A percentile compares a stretch with the other conserved stretches of the same genome.
Evolutionary conservation across 768 basidiomycete species (phyloP).

Genomic region (Russula olivacea): DNA sequence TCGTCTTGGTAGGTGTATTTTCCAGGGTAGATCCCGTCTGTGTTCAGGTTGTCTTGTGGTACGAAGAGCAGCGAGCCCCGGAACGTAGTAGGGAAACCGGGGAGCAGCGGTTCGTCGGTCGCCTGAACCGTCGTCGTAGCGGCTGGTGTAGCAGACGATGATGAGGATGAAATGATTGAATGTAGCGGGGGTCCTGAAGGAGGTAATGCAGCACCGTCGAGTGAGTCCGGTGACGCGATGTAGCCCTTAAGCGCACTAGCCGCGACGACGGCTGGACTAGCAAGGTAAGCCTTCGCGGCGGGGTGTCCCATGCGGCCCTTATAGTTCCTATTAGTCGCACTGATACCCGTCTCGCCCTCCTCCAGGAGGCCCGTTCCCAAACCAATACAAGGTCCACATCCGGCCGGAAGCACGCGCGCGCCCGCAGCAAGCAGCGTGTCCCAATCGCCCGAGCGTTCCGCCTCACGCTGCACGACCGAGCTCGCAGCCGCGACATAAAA

Average conservation of each 20-base stretch:
- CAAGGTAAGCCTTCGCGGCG: conserved; percentile 91
- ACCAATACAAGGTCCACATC: conserved; percentile 98
- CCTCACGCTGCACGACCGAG: conserved; percentile 85
- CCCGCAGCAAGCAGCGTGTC: conserved; percentile 78
- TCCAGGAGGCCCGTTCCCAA: conserved; percentile 88
- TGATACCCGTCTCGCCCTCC: conserved; percentile 94
- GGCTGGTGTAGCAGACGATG: conserved; percentile 22
- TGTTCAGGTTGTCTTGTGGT: conserved; percentile 96
- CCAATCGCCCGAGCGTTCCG: conserved; percentile 86
- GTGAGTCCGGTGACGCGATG: conserved; percentile 74
- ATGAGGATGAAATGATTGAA: conserved; percentile 38
- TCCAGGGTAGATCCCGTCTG: conserved; percentile 97
- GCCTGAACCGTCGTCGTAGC: too few relatives aligned
- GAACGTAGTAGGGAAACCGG: conserved; percentile 80
- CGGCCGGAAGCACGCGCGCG: conserved; percentile 88
- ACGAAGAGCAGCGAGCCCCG: conserved; percentile 83
- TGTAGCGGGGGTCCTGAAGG: conserved; percentile 50
- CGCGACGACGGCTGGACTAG: conserved; percentile 94
- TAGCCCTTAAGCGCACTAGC: conserved; percentile 91
- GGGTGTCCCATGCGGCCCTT: conserved; percentile 98
- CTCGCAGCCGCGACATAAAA: conserved; percentile 98
- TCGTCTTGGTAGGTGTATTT: conserved; percentile 99
- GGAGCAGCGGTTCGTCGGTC: conserved; percentile 56
- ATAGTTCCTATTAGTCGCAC: conserved; percentile 97
- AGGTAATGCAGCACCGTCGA: conserved; percentile 50